Percentiles rank a stretch among this genome's conserved stretches.
Conservation (phyloP, 805 yeast genomes). For the Aciculoconidium aculeatum region DNA sequence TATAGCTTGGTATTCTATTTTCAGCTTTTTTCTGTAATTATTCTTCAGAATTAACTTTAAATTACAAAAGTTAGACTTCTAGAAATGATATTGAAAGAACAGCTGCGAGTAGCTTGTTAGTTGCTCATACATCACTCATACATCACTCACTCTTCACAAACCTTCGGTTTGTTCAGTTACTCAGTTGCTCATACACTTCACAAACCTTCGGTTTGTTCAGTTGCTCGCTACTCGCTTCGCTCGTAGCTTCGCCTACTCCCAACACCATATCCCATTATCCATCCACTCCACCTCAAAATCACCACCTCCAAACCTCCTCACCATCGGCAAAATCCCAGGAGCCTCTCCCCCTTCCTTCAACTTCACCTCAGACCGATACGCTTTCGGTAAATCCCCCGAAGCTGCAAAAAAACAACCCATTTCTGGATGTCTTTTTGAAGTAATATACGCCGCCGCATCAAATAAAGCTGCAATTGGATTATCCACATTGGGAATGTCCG, state of each 20-base stretch:
- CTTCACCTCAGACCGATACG: not conserved
- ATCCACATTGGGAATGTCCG: not conserved
- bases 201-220: too few species aligned
- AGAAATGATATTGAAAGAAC: too few species aligned
- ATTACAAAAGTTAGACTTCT: too few species aligned
- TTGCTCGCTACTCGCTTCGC: too few species aligned
- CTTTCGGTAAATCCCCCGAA: conserved; percentile 1
- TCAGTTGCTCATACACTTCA: too few species aligned
- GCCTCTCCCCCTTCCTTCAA: not conserved
- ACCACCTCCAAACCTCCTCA: conserved; percentile 24
- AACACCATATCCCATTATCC: conserved; percentile 26
- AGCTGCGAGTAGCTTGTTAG: too few species aligned
- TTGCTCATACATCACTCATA: too few species aligned
- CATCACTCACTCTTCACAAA: too few species aligned
- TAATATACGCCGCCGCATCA: conserved; percentile 1
- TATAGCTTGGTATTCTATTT: too few species aligned
- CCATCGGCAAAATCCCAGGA: conserved; percentile 27
- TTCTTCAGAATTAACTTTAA: too few species aligned
- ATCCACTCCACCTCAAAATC: conserved; percentile 36
- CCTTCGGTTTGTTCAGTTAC: too few species aligned
- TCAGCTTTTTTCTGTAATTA: too few species aligned
- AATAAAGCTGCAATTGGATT: conserved; percentile 1
- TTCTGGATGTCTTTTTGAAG: conserved; percentile 1
- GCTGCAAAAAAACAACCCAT: not conserved
- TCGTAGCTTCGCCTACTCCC: conserved; percentile 11